Percentiles rank a stretch among this genome's conserved stretches.
These are phyloP conservation scores for Termitomyces sp. DNA, from an alignment of 768 basidiomycete species.

Conservation along the genomic window DNA sequence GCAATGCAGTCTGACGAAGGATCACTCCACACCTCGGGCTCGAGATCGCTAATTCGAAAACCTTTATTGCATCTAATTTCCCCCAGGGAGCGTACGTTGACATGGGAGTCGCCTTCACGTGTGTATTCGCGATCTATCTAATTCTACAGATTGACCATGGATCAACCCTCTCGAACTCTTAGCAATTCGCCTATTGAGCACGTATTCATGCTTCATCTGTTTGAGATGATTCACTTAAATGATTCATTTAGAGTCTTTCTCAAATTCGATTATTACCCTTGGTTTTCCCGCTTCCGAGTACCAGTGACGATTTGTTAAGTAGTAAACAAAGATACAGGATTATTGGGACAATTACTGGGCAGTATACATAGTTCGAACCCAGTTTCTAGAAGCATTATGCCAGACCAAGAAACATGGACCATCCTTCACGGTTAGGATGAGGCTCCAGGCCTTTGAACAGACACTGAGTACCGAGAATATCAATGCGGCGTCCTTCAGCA, in stretches of 20 bases:
- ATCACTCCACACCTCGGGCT: too few species aligned
- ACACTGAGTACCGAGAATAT: constrained; percentile 43
- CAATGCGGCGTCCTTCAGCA: constrained; percentile 29
- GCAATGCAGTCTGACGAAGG: too few species aligned
- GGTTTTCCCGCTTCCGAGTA: background rate
- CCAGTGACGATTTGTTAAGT: background rate
- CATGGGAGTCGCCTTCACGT: too few species aligned
- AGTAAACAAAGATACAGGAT: background rate
- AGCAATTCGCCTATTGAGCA: too few species aligned
- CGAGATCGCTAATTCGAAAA: too few species aligned
- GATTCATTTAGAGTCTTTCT: background rate
- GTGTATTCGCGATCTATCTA: too few species aligned
- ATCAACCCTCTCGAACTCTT: too few species aligned
- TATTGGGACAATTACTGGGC: background rate
- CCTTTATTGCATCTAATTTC: too few species aligned
- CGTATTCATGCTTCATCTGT: too few species aligned
- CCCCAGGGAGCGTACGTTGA: too few species aligned
- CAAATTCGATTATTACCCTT: background rate
- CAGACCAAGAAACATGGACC: constrained; percentile 29
- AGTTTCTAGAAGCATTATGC: background rate
- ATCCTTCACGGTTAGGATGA: constrained; percentile 40
- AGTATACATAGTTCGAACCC: background rate
- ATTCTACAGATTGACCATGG: too few species aligned
- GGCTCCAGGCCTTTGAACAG: constrained; percentile 53
- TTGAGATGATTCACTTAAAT: background rate